Evolutionary conservation across 78 protist species (phyloP).

Genomic region (Anaeramoeba flamelloides): DNA sequence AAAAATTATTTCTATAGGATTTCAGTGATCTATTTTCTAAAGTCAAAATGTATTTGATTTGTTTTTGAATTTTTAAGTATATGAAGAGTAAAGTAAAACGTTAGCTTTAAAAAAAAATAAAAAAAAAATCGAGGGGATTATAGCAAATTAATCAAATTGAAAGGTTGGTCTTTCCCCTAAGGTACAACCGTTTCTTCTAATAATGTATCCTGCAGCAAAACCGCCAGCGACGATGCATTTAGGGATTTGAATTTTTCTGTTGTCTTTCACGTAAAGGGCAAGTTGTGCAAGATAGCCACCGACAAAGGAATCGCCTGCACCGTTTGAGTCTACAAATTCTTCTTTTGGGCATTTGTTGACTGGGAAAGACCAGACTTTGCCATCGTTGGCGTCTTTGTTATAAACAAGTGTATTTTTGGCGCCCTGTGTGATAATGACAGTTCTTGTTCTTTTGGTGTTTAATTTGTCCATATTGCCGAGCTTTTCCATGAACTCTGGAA

Average conservation of each 20-base stretch:
- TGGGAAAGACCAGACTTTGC: slow-evolving; percentile 18
- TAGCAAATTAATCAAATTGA: too few species aligned
- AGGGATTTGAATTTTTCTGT: slow-evolving; percentile 22
- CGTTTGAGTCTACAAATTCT: slow-evolving; percentile 84
- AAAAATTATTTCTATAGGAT: too few species aligned
- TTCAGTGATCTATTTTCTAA: too few species aligned
- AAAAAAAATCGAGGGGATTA: too few species aligned
- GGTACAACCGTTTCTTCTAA: slow-evolving; percentile 59
- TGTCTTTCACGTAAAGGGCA: too few species aligned
- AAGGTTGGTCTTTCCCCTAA: slow-evolving; percentile 34
- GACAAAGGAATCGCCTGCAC: slow-evolving; percentile 91
- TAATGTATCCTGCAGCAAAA: slow-evolving; percentile 57
- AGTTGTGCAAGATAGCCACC: slow-evolving; percentile 83
- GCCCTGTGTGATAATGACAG: slow-evolving; percentile 87
- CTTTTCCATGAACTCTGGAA: slow-evolving; percentile 38
- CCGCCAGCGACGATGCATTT: slow-evolving; percentile 61
- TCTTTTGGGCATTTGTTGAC: slow-evolving; percentile 29
- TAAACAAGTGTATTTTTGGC: slow-evolving; percentile 49
- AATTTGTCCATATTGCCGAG: slow-evolving; percentile 37
- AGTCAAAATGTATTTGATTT: too few species aligned
- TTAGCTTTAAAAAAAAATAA: too few species aligned
- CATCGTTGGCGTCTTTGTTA: slow-evolving; percentile 36
- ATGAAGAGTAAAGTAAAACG: too few species aligned
- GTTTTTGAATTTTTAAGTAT: too few species aligned
- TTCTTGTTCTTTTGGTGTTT: slow-evolving; percentile 38